Conservation (phyloP, 768 basidiomycete genomes). For the Suillus americanus region DNA sequence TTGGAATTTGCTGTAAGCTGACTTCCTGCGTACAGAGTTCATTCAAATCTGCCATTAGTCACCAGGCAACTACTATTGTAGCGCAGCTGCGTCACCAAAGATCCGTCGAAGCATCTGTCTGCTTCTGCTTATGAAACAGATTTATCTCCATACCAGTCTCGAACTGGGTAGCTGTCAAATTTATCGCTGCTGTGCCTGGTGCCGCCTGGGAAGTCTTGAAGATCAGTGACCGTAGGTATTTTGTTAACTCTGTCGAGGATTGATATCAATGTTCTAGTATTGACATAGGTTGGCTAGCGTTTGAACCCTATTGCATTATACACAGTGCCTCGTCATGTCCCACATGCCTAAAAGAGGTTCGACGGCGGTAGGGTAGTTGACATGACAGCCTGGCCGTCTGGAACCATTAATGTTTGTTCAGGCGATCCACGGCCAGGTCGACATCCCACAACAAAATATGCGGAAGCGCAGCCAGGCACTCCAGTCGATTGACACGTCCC, state of each 20-base stretch:
- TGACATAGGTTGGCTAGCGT: background rate
- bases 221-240: background rate
- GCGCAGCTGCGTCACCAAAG: background rate
- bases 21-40: background rate
- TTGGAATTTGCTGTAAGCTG: background rate
- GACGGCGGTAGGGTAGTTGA: background rate
- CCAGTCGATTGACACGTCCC: background rate
- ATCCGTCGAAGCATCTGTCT: background rate
- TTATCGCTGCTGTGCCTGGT: background rate
- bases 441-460: background rate
- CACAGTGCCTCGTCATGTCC: background rate
- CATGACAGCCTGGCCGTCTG: background rate
- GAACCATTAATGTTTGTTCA: background rate
- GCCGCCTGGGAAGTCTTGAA: background rate
- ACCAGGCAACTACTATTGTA: background rate
- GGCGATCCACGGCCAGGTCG: background rate
- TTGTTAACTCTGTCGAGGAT: background rate
- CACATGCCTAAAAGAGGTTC: background rate
- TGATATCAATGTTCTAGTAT: background rate
- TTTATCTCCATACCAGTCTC: background rate
- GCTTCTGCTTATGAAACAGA: background rate
- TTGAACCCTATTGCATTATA: background rate
- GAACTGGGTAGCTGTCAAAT: background rate
- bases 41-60: background rate
- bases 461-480: background rate